A percentile compares a stretch with the other conserved stretches of the same genome.
phyloP scores from a whole-genome alignment of 2,329 filamentous ascomycete species.

The Aaosphaeria arxii region DNA sequence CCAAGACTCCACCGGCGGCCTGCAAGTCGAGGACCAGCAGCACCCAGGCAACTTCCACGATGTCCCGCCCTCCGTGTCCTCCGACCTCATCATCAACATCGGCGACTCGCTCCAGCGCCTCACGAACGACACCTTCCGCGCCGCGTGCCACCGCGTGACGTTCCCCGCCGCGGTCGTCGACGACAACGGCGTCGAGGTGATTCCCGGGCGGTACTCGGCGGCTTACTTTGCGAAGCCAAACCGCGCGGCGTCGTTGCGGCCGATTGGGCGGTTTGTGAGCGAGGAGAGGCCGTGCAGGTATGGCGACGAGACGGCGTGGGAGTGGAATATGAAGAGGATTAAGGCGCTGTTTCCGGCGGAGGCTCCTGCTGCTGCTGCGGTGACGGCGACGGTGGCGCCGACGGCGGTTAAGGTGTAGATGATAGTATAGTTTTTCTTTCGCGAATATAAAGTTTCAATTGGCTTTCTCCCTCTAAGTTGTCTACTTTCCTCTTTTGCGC shows the following conservation, averaged over 20 bases:
- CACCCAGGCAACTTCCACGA: neutral
- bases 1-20: slow-evolving; percentile 51
- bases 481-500: too few species aligned
- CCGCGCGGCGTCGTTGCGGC: neutral
- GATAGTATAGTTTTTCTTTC: too few species aligned
- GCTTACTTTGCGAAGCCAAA: neutral
- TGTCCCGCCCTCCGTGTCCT: neutral
- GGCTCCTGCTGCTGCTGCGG: too few species aligned
- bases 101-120: neutral
- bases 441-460: too few species aligned
- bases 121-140: neutral
- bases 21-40: slow-evolving; percentile 42
- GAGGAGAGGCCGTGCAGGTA: neutral
- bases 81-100: neutral
- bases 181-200: neutral
- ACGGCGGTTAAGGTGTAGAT: too few species aligned
- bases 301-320: neutral
- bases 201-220: neutral
- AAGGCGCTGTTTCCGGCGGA: neutral
- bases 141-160: neutral
- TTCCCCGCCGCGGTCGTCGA: neutral
- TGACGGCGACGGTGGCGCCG: too few species aligned
- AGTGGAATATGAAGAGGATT: neutral
- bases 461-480: too few species aligned
- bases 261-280: neutral